Evolutionary conservation across 179 eudicot genomes (phyloP).

Genomic region (Vitellaria paradoxa): DNA sequence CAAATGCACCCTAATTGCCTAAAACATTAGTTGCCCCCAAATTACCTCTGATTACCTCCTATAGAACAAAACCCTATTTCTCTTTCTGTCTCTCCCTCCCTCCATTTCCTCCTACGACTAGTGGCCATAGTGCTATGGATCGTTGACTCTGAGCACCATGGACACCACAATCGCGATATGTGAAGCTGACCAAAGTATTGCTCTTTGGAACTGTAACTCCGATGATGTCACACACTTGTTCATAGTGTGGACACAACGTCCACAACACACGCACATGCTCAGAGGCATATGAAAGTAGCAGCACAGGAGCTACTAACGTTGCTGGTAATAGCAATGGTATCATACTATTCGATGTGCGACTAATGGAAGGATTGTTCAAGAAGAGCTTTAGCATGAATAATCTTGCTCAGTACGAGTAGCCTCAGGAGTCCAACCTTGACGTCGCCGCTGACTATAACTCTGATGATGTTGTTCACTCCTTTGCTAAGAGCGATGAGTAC

Average conservation of each 20-base stretch:
- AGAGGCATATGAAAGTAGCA: constrained; percentile 14
- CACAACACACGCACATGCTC: constrained; percentile 50
- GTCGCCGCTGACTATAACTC: constrained; percentile 57
- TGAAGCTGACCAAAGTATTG: constrained; percentile 45
- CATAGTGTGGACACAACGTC: constrained; percentile 47
- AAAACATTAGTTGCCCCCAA: too few relatives aligned
- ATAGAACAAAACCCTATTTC: too few relatives aligned
- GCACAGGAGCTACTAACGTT: not conserved
- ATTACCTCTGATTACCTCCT: too few relatives aligned
- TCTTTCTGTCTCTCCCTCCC: not conserved
- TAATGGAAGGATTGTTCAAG: constrained; percentile 44
- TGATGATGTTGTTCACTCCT: constrained; percentile 68
- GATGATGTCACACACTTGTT: constrained; percentile 26
- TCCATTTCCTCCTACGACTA: too few relatives aligned
- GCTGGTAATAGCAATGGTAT: constrained; percentile 29
- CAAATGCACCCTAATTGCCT: too few relatives aligned
- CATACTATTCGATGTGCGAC: constrained; percentile 65
- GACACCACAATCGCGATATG: constrained; percentile 57
- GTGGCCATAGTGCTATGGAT: too few relatives aligned
- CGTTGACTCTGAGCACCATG: too few relatives aligned
- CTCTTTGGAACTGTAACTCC: constrained; percentile 11
- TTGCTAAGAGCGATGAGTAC: constrained; percentile 60
- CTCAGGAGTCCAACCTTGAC: constrained; percentile 34
- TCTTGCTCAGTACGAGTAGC: constrained; percentile 58
- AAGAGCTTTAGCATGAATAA: constrained; percentile 75